phyloP scores from a whole-genome alignment of 345 rosid species.

The Eucalyptus viminalis region DNA sequence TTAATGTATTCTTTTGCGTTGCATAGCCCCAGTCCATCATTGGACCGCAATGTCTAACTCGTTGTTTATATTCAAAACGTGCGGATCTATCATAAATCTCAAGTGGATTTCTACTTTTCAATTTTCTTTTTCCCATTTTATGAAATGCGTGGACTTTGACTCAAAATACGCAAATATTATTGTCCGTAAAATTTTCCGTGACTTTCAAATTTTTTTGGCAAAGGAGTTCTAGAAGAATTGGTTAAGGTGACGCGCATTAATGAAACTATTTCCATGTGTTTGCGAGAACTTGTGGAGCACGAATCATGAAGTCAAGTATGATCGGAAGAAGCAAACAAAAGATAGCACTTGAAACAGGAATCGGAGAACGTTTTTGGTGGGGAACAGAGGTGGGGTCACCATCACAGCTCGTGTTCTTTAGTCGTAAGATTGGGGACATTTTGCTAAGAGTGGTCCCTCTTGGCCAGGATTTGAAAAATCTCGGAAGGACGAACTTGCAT shows the following conservation, averaged over 20 bases:
- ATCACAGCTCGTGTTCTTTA: not conserved
- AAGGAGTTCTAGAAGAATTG: not conserved
- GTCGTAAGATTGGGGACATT: no score
- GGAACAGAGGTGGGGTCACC: not conserved
- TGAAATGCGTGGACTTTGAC: not conserved
- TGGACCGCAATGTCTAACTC: not conserved
- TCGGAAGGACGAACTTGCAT: not conserved
- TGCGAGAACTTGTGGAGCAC: not conserved
- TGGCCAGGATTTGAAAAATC: not conserved
- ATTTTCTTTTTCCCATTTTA: not conserved
- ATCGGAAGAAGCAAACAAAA: not conserved
- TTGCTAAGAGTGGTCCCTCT: not conserved
- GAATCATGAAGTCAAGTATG: not conserved
- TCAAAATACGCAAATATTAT: not conserved
- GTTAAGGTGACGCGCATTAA: not conserved
- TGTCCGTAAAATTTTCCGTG: not conserved
- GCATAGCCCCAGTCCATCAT: not conserved
- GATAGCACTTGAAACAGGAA: not conserved
- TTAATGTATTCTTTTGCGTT: not conserved
- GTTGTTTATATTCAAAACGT: not conserved
- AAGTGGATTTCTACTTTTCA: not conserved
- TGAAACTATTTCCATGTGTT: not conserved
- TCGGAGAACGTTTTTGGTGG: not conserved
- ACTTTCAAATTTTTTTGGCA: not conserved
- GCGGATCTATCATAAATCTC: not conserved